A percentile compares a stretch with the other conserved stretches of the same genome.
These are phyloP conservation scores for Dactylellina drechsleri DNA, from an alignment of 2,329 filamentous ascomycete genomes.

Conservation along the genomic window DNA sequence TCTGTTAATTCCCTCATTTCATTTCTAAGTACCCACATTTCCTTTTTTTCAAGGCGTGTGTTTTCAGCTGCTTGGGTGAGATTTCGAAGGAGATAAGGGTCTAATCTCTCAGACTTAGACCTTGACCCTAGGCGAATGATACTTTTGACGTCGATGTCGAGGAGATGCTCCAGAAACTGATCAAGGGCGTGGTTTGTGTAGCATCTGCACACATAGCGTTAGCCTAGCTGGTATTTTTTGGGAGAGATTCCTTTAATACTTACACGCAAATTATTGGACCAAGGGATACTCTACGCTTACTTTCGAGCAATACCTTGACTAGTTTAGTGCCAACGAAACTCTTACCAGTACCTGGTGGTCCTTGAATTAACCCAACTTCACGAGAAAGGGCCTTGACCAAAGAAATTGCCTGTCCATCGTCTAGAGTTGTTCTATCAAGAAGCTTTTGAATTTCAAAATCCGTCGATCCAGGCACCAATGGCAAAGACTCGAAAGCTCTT, in stretches of 20 bases:
- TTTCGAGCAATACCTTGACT: constrained; percentile 64
- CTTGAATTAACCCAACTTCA: constrained; percentile 72
- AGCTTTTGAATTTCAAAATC: constrained; percentile 57
- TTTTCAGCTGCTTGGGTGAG: constrained; percentile 18
- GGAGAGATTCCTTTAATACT: constrained; percentile 27
- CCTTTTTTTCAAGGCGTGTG: constrained; percentile 25
- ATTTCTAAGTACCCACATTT: constrained; percentile 11
- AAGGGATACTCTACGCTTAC: constrained; percentile 62
- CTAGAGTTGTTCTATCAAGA: constrained; percentile 64
- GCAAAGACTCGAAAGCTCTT: constrained; percentile 12
- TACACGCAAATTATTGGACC: constrained; percentile 67
- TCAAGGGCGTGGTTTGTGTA: constrained; percentile 69
- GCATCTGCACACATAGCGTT: constrained; percentile 59
- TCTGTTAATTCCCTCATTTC: neutral
- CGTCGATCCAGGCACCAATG: constrained; percentile 34
- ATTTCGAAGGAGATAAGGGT: constrained; percentile 20
- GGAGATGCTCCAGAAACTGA: constrained; percentile 71
- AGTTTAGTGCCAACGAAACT: constrained; percentile 68
- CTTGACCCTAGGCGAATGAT: constrained; percentile 72
- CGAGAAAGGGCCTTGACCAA: constrained; percentile 67
- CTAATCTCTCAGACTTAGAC: constrained; percentile 68
- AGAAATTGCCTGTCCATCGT: constrained; percentile 66
- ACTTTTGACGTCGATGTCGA: constrained; percentile 64
- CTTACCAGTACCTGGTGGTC: constrained; percentile 77
- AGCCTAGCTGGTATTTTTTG: neutral